Evolutionary conservation across 1,139 yeast genomes (phyloP), one percentile per base, ranked within the genome.

Genomic region (Kodamaea arcana): DNA sequence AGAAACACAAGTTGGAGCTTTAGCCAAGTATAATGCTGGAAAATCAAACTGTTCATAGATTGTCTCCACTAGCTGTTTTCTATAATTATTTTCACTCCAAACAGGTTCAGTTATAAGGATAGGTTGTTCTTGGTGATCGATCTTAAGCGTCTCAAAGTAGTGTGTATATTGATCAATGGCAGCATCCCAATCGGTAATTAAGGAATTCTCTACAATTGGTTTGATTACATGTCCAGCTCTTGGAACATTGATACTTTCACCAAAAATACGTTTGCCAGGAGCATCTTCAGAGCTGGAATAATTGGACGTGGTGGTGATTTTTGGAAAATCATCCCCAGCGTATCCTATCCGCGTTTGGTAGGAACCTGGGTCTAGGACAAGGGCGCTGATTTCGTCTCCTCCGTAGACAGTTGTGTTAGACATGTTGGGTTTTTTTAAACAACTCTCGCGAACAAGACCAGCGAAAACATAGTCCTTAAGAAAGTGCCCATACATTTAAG

Each of bases 311-410:
- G 83, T 60, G 25, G 83, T 78, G 2, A 82, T 65, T 45, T 83
- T 79, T 6, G 98, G 98, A 40, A 80, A 75, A 57, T 92, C 98
- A 44, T 88, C 94, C 8, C 98, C 98, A 4, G 97, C 94, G 57
- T 78, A 90, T 2, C 98, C 98, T 16, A 84, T 78, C 39, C 94
- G 77, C 3, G 97, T 87, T 42, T 78, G 67, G 45, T 71, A 78
- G 9, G 96, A 81, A 17, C 98, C 97, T 0, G 95, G 90, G 56
- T 92, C 98, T 24, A 92, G 69, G 18, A 92, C 95, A 6, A 92
- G 70, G 24, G 98, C 96, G 43, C 87, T 80, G 43, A 92, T 83
- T 58, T 90, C 97, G 59, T 90, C 94, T 40, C 75, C 75, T 25
- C 74, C 75, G 39, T 69, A 69, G 10, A 69, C 72, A 21, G 48